phyloP scores from a whole-genome alignment of 192 early-diverging fungal genomes.

The Phlyctochytrium planicorne region DNA sequence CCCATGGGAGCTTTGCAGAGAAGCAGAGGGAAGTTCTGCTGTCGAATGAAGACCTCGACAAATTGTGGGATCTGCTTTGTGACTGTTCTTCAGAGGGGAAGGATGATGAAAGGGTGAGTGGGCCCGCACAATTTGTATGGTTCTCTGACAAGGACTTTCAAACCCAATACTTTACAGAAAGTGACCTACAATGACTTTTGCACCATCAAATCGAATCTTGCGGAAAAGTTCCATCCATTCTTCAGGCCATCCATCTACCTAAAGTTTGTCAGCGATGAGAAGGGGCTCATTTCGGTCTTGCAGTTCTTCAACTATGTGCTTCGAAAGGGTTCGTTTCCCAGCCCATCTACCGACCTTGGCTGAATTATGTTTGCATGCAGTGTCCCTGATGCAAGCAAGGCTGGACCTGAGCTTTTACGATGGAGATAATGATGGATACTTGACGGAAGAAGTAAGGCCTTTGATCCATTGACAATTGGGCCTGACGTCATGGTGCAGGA shows the following conservation, averaged over 20 bases:
- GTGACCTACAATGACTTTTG: conserved; percentile 31
- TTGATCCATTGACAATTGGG: background rate
- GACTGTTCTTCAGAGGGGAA: conserved; percentile 19
- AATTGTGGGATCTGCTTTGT: conserved; percentile 38
- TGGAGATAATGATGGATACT: conserved; percentile 42
- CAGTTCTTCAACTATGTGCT: conserved; percentile 48
- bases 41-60: conserved; percentile 41
- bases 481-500: conserved; percentile 22
- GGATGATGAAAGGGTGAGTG: conserved; percentile 16
- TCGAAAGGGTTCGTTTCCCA: conserved; percentile 37
- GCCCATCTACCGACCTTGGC: background rate
- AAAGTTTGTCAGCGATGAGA: conserved; percentile 34
- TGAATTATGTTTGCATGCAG: conserved; percentile 13
- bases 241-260: conserved; percentile 41
- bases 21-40: conserved; percentile 13
- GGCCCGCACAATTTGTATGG: background rate
- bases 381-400: conserved; percentile 46
- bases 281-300: conserved; percentile 28
- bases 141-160: too few relatives aligned
- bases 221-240: conserved; percentile 34
- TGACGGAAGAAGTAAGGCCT: conserved; percentile 39
- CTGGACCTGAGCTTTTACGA: conserved; percentile 47
- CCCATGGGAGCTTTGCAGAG: background rate
- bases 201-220: conserved; percentile 14
- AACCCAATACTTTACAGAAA: conserved; percentile 14